phyloP scores from a whole-genome alignment of 2,329 filamentous ascomycete genomes.

The Talaromyces sp. region DNA sequence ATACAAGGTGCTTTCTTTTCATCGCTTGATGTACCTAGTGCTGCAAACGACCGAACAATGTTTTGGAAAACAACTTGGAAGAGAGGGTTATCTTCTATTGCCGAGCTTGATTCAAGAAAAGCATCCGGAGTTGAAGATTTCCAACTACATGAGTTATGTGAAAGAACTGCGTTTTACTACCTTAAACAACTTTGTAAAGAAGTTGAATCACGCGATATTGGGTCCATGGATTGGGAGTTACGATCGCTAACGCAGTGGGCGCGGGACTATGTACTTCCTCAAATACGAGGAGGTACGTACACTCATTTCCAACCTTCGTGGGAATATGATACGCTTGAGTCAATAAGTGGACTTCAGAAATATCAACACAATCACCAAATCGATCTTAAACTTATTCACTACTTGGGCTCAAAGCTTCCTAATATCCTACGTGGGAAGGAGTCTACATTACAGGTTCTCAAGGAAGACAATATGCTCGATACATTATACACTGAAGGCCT shows the following conservation, averaged over 20 bases:
- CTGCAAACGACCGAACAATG: not conserved
- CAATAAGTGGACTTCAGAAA: not conserved
- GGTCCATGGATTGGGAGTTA: not conserved
- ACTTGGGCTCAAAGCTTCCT: constrained; percentile 34
- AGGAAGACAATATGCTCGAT: constrained; percentile 34
- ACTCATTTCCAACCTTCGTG: constrained; percentile 15
- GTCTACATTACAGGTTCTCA: constrained; percentile 40
- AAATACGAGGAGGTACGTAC: no score
- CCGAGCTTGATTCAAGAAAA: not conserved
- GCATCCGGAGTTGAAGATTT: not conserved
- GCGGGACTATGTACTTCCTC: not conserved
- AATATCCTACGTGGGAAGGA: constrained; percentile 33
- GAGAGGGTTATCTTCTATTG: not conserved
- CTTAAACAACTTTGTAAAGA: constrained; percentile 14
- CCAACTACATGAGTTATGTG: constrained; percentile 2
- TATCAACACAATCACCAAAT: not conserved
- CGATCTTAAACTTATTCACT: constrained; percentile 5
- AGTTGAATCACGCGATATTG: not conserved
- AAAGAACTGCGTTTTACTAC: constrained; percentile 17
- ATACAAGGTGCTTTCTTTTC: not conserved
- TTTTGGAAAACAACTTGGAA: not conserved
- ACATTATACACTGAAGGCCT: constrained; percentile 32
- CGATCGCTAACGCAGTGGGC: not conserved
- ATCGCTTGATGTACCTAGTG: not conserved
- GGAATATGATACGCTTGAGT: constrained; percentile 15